A percentile compares a stretch with the other conserved stretches of the same genome.
These are phyloP conservation scores for Ceratocystis ficicola DNA, from an alignment of 2,329 filamentous ascomycete species.

Conservation along the genomic window DNA sequence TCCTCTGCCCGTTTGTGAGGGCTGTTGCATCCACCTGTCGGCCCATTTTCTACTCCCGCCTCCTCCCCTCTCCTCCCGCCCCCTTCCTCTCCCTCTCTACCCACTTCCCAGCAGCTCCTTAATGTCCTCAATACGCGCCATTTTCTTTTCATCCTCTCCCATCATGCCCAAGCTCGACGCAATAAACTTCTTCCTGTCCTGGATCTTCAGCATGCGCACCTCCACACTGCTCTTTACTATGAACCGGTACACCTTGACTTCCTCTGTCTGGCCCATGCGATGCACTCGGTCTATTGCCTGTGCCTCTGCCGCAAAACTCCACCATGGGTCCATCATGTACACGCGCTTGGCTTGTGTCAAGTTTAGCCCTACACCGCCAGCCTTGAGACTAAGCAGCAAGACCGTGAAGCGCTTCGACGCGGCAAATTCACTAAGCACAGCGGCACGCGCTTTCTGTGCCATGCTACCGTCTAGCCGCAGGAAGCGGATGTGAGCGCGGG, in stretches of 20 bases:
- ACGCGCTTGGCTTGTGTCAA: constrained; percentile 79
- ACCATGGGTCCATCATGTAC: constrained; percentile 99
- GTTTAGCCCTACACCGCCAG: constrained; percentile 89
- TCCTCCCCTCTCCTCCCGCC: neutral
- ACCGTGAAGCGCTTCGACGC: constrained; percentile 50
- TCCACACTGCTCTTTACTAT: constrained; percentile 86
- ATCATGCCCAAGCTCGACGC: constrained; percentile 93
- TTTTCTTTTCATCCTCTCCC: constrained; percentile 81
- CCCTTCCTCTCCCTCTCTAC: neutral
- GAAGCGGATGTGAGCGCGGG: constrained; percentile 57
- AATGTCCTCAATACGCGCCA: constrained; percentile 85
- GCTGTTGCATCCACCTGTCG: neutral
- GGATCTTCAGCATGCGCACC: constrained; percentile 83
- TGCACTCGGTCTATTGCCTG: constrained; percentile 97
- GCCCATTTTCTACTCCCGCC: neutral
- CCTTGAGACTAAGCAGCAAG: constrained; percentile 70
- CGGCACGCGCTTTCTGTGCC: constrained; percentile 69
- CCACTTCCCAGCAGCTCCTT: constrained; percentile 57
- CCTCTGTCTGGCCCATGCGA: constrained; percentile 82
- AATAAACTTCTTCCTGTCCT: constrained; percentile 93
- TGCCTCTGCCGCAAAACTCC: constrained; percentile 92
- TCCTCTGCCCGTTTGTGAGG: too few species aligned
- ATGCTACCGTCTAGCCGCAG: constrained; percentile 89
- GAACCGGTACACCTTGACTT: constrained; percentile 78
- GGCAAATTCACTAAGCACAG: constrained; percentile 63